Evolutionary conservation across 192 early-diverging fungal species (phyloP).

Genomic region (Umbelopsis isabellina): DNA sequence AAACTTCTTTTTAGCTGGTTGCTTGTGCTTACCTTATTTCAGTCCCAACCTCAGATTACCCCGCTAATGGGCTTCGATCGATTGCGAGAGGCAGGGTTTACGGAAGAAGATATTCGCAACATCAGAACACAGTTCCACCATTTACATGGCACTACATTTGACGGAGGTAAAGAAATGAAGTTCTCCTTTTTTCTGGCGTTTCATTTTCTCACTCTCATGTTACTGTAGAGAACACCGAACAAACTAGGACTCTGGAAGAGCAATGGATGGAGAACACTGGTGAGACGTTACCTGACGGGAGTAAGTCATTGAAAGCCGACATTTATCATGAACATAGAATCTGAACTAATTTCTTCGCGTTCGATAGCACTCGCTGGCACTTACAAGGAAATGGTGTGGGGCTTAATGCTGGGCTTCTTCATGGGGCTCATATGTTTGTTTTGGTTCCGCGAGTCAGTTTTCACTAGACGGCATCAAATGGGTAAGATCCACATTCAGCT

Average conservation of each 20-base stretch:
- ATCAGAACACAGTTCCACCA: conserved; percentile 60
- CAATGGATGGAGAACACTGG: conserved; percentile 62
- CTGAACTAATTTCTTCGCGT: not conserved
- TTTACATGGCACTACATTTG: conserved; percentile 45
- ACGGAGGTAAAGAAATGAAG: conserved; percentile 3
- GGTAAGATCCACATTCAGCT: conserved; percentile 35
- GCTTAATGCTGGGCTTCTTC: conserved; percentile 60
- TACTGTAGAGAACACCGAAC: conserved; percentile 34
- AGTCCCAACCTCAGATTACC: conserved; percentile 44
- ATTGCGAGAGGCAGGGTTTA: conserved; percentile 59
- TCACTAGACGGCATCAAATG: conserved; percentile 53
- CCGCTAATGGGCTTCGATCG: conserved; percentile 59
- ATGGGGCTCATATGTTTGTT: conserved; percentile 55
- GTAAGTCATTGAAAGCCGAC: conserved; percentile 44
- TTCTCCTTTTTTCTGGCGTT: not conserved
- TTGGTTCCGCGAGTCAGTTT: conserved; percentile 59
- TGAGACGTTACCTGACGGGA: conserved; percentile 56
- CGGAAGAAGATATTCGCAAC: conserved; percentile 57
- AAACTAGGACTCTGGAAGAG: conserved; percentile 51
- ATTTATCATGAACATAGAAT: not conserved
- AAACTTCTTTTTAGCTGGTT: not conserved
- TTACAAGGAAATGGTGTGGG: conserved; percentile 59
- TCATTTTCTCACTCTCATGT: not conserved
- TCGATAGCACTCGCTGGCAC: conserved; percentile 41
- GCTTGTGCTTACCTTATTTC: not conserved